A percentile compares a stretch with the other conserved stretches of the same genome.
phyloP scores from a whole-genome alignment of 768 basidiomycete species.

The Asterophora parasitica region DNA sequence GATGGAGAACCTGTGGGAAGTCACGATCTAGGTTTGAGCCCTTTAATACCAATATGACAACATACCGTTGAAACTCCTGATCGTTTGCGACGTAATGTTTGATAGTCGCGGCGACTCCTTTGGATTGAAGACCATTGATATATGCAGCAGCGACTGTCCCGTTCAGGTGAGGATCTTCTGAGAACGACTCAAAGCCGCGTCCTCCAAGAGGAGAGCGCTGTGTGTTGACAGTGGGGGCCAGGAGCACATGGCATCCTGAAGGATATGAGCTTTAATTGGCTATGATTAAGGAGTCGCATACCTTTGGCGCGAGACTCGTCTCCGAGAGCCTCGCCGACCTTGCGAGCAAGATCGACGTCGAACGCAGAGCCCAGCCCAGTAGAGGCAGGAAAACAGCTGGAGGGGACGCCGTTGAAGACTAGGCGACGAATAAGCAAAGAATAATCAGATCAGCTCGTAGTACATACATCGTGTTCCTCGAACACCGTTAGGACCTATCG shows the following conservation, averaged over 20 bases:
- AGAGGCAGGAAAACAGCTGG: constrained; percentile 54
- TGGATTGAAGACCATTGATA: constrained; percentile 56
- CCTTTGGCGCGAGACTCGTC: constrained; percentile 51
- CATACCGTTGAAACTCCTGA: constrained; percentile 50
- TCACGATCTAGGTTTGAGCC: neutral
- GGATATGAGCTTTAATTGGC: constrained; percentile 4
- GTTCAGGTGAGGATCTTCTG: constrained; percentile 55
- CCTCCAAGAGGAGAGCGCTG: constrained; percentile 56
- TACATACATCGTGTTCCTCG: constrained; percentile 40
- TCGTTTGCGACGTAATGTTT: constrained; percentile 65
- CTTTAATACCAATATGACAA: neutral
- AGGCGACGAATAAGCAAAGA: constrained; percentile 30
- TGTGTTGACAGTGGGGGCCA: constrained; percentile 65
- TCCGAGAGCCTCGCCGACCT: constrained; percentile 47
- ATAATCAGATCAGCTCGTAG: constrained; percentile 22
- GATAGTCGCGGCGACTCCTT: constrained; percentile 55
- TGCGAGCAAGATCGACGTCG: constrained; percentile 41
- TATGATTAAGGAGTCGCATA: neutral
- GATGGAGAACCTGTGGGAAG: constrained; percentile 33
- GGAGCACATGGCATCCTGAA: constrained; percentile 40
- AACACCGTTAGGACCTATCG: constrained; percentile 44
- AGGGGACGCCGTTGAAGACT: constrained; percentile 54
- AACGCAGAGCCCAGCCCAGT: constrained; percentile 55
- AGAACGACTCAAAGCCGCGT: constrained; percentile 58
- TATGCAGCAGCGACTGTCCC: constrained; percentile 56